Percentiles rank a stretch among this genome's conserved stretches.
Conservation (phyloP, 2,329 filamentous ascomycete species). For the Pseudogymnoascus sp. region DNA sequence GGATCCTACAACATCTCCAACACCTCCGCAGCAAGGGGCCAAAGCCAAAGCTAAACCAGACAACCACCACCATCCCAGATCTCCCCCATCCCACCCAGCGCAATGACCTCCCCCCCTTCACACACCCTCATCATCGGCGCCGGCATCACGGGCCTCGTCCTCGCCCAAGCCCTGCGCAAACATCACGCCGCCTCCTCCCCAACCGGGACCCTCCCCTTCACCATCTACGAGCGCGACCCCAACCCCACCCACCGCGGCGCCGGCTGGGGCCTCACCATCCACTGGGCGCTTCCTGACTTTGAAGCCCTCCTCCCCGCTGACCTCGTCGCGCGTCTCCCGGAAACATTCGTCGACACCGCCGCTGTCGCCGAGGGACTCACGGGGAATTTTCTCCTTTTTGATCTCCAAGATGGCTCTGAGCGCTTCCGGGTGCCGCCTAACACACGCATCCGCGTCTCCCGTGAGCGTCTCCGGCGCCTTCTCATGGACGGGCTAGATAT, state of each 20-base stretch:
- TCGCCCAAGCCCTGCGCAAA: slow-evolving; percentile 26
- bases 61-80: background rate
- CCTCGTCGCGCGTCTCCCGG: slow-evolving; percentile 38
- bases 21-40: background rate
- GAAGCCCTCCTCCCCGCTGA: slow-evolving; percentile 43
- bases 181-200: slow-evolving; percentile 21
- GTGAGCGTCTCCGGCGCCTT: slow-evolving; percentile 40
- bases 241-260: slow-evolving; percentile 40
- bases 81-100: background rate
- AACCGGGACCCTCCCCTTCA: slow-evolving; percentile 38
- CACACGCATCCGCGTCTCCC: slow-evolving; percentile 40
- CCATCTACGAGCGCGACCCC: slow-evolving; percentile 49
- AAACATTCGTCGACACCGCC: slow-evolving; percentile 46
- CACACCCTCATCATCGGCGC: slow-evolving; percentile 29
- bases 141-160: slow-evolving; percentile 29
- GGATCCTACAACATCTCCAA: background rate
- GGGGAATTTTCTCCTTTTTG: slow-evolving; percentile 47
- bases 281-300: slow-evolving; percentile 52
- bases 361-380: slow-evolving; percentile 40
- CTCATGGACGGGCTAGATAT: slow-evolving; percentile 41
- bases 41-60: background rate
- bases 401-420: slow-evolving; percentile 44
- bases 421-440: slow-evolving; percentile 39
- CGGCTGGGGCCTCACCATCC: slow-evolving; percentile 58
- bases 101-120: background rate